Base-by-base conservation (phyloP, 176 grass and related monocot genomes). In the Oryza punctata region DNA sequence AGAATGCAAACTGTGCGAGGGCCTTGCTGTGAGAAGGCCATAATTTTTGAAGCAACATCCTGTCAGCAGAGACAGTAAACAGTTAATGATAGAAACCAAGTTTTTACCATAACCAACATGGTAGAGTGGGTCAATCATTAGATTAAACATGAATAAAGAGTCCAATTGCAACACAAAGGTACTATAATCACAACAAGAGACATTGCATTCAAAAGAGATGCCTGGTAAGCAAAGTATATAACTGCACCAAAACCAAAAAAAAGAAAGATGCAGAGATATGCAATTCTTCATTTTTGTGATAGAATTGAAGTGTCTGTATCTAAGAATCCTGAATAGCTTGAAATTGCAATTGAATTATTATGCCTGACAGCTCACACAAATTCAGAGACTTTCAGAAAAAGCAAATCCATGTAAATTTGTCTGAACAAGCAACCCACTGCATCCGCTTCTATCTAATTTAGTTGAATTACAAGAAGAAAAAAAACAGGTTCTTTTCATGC, bases 1-100 rank as follows among this genome's bases (percentile, higher is more conserved):
- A 99, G 97, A 85, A 99, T 91, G 84, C 97, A 99, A 63, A 99
- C 90, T 69, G 93, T 94, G 29, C 97, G 93, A 77, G 93, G 89
- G 24, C 97, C 93, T 99, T 99, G 97, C 79, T 99, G 93, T 65
- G 97, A 99, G 81, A 99, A 99, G 6, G 93, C 85, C 97, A 99
- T 96, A 78, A 99, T 99, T 91, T 99, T 96, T 81, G 97, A 99
- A 73, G 97, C 91, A 72, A 99, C 91, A 91, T 99, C 97, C 97
- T 99, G 86, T 59, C 69, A 85, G 8, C 30, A 82, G 76, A 77
- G 8, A 38, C 37, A 65, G 40, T 78, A 79, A 81, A 57, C 30
- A 52, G 61, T 73, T 89, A 45, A 83, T 12, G 37, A 80, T 28
- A 43, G 14, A 87, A 84, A 69, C 0, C 45, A 61, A 84, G n/a